These are phyloP conservation scores for Russula earlei DNA, from an alignment of 768 basidiomycete genomes.

Conservation along the genomic window DNA sequence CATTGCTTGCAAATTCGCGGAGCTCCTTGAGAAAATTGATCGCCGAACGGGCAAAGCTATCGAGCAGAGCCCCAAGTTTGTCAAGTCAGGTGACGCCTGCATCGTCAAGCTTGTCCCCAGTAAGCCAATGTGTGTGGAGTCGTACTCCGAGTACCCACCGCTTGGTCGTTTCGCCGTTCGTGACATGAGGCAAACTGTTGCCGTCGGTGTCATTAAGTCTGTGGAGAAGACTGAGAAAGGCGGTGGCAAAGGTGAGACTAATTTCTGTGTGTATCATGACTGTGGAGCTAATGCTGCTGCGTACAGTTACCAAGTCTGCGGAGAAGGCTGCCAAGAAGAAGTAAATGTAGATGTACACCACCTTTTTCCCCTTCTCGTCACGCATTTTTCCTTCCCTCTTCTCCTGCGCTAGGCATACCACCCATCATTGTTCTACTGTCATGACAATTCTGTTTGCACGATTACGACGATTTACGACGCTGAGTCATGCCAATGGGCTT, in stretches of 20 bases:
- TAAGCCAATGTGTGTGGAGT: slow-evolving; percentile 95
- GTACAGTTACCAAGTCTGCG: slow-evolving; percentile 81
- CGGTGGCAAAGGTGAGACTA: slow-evolving; percentile 76
- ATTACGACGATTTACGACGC: slow-evolving; percentile 24
- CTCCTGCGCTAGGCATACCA: slow-evolving; percentile 25
- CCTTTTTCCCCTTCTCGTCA: slow-evolving; percentile 33
- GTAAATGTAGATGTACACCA: slow-evolving; percentile 69
- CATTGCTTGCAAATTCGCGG: slow-evolving; percentile 99
- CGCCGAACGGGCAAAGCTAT: slow-evolving; percentile 93
- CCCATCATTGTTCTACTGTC: slow-evolving; percentile 26
- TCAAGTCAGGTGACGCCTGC: slow-evolving; percentile 99
- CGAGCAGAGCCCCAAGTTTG: slow-evolving; percentile 85
- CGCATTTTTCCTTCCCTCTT: slow-evolving; percentile 33
- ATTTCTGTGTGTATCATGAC: slow-evolving; percentile 7
- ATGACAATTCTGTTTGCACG: slow-evolving; percentile 30
- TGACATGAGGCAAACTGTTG: slow-evolving; percentile 99
- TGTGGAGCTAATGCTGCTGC: slow-evolving; percentile 11
- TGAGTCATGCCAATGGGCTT: slow-evolving; percentile 21
- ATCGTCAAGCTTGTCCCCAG: slow-evolving; percentile 95
- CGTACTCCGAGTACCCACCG: slow-evolving; percentile 96
- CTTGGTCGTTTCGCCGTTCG: slow-evolving; percentile 99
- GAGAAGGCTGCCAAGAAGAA: slow-evolving; percentile 97
- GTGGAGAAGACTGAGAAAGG: slow-evolving; percentile 91
- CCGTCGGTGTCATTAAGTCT: slow-evolving; percentile 97
- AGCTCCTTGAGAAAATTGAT: slow-evolving; percentile 99